Evolutionary conservation across 139 green algal genomes (phyloP), one percentile per base, ranked within the genome.

Genomic region (Closterium sp.): DNA sequence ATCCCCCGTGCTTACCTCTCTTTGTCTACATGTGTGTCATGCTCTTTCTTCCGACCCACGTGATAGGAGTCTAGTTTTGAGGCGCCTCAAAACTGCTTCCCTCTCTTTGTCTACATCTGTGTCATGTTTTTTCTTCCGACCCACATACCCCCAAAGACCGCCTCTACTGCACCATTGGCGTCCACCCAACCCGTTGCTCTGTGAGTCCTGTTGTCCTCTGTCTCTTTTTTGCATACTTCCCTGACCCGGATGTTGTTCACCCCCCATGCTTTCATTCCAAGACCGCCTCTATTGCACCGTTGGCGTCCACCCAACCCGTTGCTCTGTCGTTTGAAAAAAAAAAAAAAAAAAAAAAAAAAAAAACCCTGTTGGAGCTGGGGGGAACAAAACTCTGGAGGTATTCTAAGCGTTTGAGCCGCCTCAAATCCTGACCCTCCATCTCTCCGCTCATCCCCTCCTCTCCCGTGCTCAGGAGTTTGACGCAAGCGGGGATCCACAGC

Each of bases 301-400:
- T n/a, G 97, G 97, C 1, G 96, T 97, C 90, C 97, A 98, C 90
- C 97, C 97, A 21, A 98, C 97, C 4, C 95, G 97, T n/a, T 97
- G 95, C 88, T 91, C 88, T 21, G 90, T 93, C 36, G 36, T 6
- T 12, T 55, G 36, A 4, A 55, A 12, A 55, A 55, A 83, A 83
- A 89, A 83, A n/a, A n/a, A n/a, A n/a, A n/a, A n/a, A n/a, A n/a
- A n/a, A n/a, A n/a, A n/a, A n/a, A n/a, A n/a, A n/a, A n/a, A n/a
- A n/a, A n/a, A n/a, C n/a, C n/a, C n/a, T n/a, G n/a, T n/a, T n/a
- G n/a, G n/a, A n/a, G n/a, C n/a, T n/a, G n/a, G n/a, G n/a, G n/a
- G n/a, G n/a, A 55, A 55, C 36, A 55, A 12, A 55, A 55, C 36
- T 55, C 4, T 12, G 6, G 36, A 4, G 4, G 36, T 12, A 4